Evolutionary conservation across 2,329 filamentous ascomycete species (phyloP).

Genomic region (Metarhizium robertsii): DNA sequence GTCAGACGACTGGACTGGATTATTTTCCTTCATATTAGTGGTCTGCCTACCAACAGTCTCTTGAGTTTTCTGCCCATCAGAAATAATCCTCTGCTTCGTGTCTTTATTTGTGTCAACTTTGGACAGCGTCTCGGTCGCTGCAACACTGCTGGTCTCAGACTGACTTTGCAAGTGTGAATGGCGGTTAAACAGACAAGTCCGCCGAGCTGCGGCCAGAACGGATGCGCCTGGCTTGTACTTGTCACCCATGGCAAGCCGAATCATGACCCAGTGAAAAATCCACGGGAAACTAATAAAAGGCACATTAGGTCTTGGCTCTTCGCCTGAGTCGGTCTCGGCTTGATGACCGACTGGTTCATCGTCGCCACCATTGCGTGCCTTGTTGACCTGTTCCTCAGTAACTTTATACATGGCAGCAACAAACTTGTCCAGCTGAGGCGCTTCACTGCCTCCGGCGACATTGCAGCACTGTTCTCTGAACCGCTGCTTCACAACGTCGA

Average conservation of each 20-base stretch:
- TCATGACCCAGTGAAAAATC: slow-evolving; percentile 62
- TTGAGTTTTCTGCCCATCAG: not conserved
- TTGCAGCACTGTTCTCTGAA: slow-evolving; percentile 60
- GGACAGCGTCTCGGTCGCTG: not conserved
- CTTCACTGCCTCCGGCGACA: slow-evolving; percentile 50
- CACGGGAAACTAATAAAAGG: slow-evolving; percentile 92
- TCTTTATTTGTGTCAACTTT: not conserved
- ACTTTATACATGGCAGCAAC: slow-evolving; percentile 82
- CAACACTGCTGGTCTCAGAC: not conserved
- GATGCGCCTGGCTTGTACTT: slow-evolving; percentile 14
- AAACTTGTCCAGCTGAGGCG: slow-evolving; percentile 56
- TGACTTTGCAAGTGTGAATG: not conserved
- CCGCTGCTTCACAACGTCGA: slow-evolving; percentile 54
- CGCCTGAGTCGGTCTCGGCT: not conserved
- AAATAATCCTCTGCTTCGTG: not conserved
- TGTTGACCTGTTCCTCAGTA: slow-evolving; percentile 60
- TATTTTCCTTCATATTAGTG: not conserved
- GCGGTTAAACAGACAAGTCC: not conserved
- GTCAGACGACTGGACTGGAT: not conserved
- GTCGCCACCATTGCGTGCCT: slow-evolving; percentile 33
- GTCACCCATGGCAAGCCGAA: slow-evolving; percentile 20
- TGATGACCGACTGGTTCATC: slow-evolving; percentile 24
- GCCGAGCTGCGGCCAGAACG: slow-evolving; percentile 8
- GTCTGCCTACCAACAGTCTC: not conserved
- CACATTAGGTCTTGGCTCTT: slow-evolving; percentile 35